A percentile compares a stretch with the other conserved stretches of the same genome.
phyloP scores from a whole-genome alignment of 768 basidiomycete genomes.

The Dioszegia hungarica region DNA sequence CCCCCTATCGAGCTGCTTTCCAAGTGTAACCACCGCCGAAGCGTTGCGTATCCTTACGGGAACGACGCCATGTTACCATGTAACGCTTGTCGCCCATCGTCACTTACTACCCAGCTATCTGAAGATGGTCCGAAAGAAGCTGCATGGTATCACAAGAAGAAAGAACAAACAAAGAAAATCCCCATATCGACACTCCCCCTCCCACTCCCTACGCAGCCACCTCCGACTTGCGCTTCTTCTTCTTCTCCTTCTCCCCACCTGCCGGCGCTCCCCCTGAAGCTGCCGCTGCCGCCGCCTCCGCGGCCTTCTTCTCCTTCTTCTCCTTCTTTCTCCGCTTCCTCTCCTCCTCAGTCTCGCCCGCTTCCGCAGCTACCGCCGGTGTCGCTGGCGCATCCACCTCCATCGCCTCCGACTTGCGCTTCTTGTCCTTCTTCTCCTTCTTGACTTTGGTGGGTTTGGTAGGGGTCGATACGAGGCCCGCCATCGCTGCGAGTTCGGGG shows the following conservation, averaged over 20 bases:
- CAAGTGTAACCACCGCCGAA: no score
- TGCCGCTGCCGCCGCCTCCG: no score
- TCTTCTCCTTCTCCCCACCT: conserved; percentile 34
- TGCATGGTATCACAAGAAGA: conserved; percentile 7
- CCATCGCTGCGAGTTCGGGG: conserved; percentile 44
- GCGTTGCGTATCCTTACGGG: no score
- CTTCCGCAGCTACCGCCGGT: not conserved
- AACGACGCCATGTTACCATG: no score
- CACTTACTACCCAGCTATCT: not conserved
- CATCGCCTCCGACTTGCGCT: conserved; percentile 40
- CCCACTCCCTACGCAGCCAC: not conserved
- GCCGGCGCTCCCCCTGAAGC: conserved; percentile 8
- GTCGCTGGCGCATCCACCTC: conserved; percentile 14
- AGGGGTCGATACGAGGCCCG: conserved; percentile 14
- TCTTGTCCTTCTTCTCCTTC: conserved; percentile 40
- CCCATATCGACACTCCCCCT: not conserved
- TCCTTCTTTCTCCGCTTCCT: conserved; percentile 31
- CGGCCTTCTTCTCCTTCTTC: conserved; percentile 29
- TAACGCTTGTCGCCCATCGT: no score
- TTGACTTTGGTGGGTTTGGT: conserved; percentile 16
- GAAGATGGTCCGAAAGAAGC: not conserved
- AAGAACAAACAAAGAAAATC: conserved; percentile 2
- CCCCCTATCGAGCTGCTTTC: no score
- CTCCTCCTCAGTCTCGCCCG: conserved; percentile 16
- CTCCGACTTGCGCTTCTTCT: conserved; percentile 38